phyloP scores from a whole-genome alignment of 192 early-diverging fungal genomes.

The Linnemannia hyalina region DNA sequence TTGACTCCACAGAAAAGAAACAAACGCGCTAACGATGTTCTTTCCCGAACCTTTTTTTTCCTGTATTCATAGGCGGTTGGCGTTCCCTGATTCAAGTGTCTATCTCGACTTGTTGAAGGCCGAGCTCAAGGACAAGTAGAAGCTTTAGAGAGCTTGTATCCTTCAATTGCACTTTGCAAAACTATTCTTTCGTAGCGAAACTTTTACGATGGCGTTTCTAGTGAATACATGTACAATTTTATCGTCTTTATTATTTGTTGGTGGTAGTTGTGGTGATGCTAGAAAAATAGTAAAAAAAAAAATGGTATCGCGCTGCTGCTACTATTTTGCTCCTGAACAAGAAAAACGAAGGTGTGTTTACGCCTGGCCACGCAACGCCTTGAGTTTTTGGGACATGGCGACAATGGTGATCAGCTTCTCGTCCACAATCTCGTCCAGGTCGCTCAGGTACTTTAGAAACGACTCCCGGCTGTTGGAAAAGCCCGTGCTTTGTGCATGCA shows the following conservation, averaged over 20 bases:
- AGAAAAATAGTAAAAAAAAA: not conserved
- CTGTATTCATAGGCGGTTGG: slow-evolving; percentile 24
- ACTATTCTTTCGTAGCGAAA: no score
- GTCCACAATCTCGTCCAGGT: slow-evolving; percentile 69
- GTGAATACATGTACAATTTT: not conserved
- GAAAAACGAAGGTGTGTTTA: not conserved
- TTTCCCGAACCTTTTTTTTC: not conserved
- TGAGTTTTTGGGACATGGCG: slow-evolving; percentile 47
- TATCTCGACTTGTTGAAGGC: slow-evolving; percentile 30
- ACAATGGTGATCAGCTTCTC: slow-evolving; percentile 68
- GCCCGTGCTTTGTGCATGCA: slow-evolving; percentile 26
- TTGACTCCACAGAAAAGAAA: not conserved
- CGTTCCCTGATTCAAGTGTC: slow-evolving; percentile 38
- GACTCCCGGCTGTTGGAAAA: slow-evolving; percentile 32
- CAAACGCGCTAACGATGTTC: not conserved
- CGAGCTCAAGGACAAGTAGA: slow-evolving; percentile 34
- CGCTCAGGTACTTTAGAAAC: slow-evolving; percentile 62
- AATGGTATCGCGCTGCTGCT: not conserved
- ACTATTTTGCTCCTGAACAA: not conserved
- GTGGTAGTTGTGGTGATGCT: not conserved
- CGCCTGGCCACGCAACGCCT: slow-evolving; percentile 28
- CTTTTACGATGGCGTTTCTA: not conserved
- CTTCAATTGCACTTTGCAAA: no score
- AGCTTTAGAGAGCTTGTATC: no score
- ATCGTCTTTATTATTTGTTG: not conserved